Evolutionary conservation across 2,329 filamentous ascomycete genomes (phyloP), one percentile per base, ranked within the genome.

Genomic region (Drechslerella stenobrocha): DNA sequence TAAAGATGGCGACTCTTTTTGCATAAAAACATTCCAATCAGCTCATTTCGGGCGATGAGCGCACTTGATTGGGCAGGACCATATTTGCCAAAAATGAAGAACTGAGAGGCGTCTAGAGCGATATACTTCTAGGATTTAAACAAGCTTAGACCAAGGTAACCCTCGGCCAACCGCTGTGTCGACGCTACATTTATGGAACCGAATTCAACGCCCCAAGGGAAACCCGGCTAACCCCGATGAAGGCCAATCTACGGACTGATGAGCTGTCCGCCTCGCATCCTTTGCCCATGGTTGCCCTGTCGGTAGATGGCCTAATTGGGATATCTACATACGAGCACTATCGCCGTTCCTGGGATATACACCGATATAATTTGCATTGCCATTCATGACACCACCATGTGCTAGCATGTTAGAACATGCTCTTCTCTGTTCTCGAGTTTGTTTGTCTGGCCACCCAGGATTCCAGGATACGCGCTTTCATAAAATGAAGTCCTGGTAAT

Each of bases 61-160:
- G 50, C 42, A 42, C 55, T 60, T 56, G 51, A 60, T 60, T 55
- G 50, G 53, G 45, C 63, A 67, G 60, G 55, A 8, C 22, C 26
- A 59, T 59, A 67, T 67, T 67, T 60, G 63, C 63, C 63, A 67
- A 67, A 67, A 67, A 32, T 55, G 52, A 65, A 46, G 34, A 56
- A 46, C 46, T 40, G 45, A 44, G 42, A 28, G 15, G 32, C 11
- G 40, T 46, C 35, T 30, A 51, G 24, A 22, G 34, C 18, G 13
- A n/a, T n/a, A n/a, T n/a, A n/a, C n/a, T n/a, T n/a, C n/a, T n/a
- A n/a, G n/a, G n/a, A n/a, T n/a, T n/a, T n/a, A n/a, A n/a, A n/a
- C n/a, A 45, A 64, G 46, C 44, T 30, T 11, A 11, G 28, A 5
- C 11, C 28, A 30, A 30, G 28, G 28, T 5, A 30, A 30, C 5